These are phyloP conservation scores for Umbelopsis vinacea DNA, from an alignment of 192 early-diverging fungal species.

Conservation along the genomic window DNA sequence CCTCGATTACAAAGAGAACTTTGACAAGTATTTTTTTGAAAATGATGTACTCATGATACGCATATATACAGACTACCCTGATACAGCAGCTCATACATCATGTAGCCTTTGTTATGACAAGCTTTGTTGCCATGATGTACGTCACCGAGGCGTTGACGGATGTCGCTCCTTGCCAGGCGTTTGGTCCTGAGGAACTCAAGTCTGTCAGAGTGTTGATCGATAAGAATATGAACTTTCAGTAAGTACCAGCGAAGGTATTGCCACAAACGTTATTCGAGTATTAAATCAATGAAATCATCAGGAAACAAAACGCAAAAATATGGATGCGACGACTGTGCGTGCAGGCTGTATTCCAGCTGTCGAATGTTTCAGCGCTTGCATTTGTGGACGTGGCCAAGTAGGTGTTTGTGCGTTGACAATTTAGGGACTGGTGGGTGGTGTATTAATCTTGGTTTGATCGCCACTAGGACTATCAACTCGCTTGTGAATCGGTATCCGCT, in stretches of 20 bases:
- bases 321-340: conserved; percentile 32
- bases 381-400: conserved; percentile 42
- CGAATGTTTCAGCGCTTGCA: conserved; percentile 18
- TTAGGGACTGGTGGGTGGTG: neutral
- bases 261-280: neutral
- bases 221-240: conserved; percentile 35
- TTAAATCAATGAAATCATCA: neutral
- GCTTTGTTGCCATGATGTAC: conserved; percentile 32
- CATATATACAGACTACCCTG: conserved; percentile 5
- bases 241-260: neutral
- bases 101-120: conserved; percentile 30
- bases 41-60: neutral
- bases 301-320: conserved; percentile 25
- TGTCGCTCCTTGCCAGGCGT: conserved; percentile 12
- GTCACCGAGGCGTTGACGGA: conserved; percentile 34
- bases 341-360: conserved; percentile 7
- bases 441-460: neutral
- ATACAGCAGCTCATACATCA: conserved; percentile 39
- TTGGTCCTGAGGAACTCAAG: conserved; percentile 41
- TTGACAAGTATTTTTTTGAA: neutral
- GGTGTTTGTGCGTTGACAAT: neutral
- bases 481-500: conserved; percentile 30
- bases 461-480: conserved; percentile 31
- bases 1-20: neutral
- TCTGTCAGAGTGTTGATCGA: conserved; percentile 36